Evolutionary conservation across 768 basidiomycete genomes (phyloP).

Genomic region (Kwoniella sp.): DNA sequence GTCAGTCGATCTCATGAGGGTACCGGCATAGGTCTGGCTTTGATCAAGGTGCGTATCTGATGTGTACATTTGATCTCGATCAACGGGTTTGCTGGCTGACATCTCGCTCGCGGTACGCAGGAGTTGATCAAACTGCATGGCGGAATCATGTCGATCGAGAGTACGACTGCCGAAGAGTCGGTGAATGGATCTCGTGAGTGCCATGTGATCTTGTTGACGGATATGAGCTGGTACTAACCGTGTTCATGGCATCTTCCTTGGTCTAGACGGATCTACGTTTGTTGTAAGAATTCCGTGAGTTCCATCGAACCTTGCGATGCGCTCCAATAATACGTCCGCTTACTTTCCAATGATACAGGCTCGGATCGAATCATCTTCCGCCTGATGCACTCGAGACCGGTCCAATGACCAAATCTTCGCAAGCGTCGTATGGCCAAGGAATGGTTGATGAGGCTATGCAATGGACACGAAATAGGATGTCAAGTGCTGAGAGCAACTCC

Average conservation of each 20-base stretch:
- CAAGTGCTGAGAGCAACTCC: slow-evolving; percentile 9
- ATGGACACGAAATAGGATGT: slow-evolving; percentile 50
- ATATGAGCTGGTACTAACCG: too few relatives aligned
- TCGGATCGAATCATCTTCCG: slow-evolving; percentile 55
- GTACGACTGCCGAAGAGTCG: slow-evolving; percentile 48
- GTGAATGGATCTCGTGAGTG: slow-evolving; percentile 42
- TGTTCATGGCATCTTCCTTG: too few relatives aligned
- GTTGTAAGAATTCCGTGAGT: slow-evolving; percentile 51
- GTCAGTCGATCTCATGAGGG: slow-evolving; percentile 56
- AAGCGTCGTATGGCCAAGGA: slow-evolving; percentile 51
- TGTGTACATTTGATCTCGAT: too few relatives aligned
- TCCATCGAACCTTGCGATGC: background rate
- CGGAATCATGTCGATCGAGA: slow-evolving; percentile 52
- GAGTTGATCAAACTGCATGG: slow-evolving; percentile 58
- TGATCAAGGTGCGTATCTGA: slow-evolving; percentile 51
- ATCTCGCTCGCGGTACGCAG: slow-evolving; percentile 27
- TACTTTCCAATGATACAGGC: slow-evolving; percentile 3
- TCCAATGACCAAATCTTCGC: slow-evolving; percentile 9
- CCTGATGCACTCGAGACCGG: slow-evolving; percentile 44
- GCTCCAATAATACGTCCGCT: background rate
- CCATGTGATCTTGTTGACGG: too few relatives aligned
- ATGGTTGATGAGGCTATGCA: slow-evolving; percentile 58
- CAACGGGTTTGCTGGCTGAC: too few relatives aligned
- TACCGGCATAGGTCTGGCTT: slow-evolving; percentile 56
- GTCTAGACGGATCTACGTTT: slow-evolving; percentile 55